A percentile compares a stretch with the other conserved stretches of the same genome.
phyloP scores from a whole-genome alignment of 371 early-diverging fungal genomes.

The Parasitella parasitica region DNA sequence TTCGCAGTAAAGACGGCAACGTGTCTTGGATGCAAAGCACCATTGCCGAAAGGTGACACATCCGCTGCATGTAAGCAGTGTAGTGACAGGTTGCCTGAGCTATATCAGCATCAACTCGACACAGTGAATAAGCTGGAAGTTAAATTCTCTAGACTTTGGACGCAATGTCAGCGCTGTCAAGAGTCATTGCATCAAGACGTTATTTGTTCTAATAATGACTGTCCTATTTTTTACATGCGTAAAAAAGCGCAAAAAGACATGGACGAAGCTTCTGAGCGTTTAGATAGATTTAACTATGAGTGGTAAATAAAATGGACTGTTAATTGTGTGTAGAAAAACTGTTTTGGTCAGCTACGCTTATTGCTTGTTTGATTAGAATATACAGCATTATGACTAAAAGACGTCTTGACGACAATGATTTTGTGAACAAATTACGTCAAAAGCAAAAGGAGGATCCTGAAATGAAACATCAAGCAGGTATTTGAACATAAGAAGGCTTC shows the following conservation, averaged over 20 bases:
- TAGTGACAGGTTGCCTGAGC: conserved; percentile 64
- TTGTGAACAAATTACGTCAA: conserved; percentile 21
- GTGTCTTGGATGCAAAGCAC: conserved; percentile 95
- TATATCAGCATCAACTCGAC: conserved; percentile 71
- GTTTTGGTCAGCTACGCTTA: neutral
- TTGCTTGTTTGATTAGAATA: neutral
- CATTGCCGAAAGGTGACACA: conserved; percentile 76
- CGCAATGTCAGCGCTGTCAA: conserved; percentile 99
- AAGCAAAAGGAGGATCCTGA: conserved; percentile 17
- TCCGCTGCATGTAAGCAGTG: conserved; percentile 85
- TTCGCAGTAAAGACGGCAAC: conserved; percentile 91
- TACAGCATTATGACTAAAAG: conserved; percentile 17
- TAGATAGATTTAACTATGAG: conserved; percentile 60
- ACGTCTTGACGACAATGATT: conserved; percentile 18
- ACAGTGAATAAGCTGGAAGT: conserved; percentile 74
- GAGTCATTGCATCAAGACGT: conserved; percentile 97
- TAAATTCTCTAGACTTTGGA: conserved; percentile 92
- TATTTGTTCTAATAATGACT: conserved; percentile 97
- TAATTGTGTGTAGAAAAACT: neutral
- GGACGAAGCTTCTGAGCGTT: conserved; percentile 63
- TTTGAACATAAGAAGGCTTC: neutral
- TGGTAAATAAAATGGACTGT: conserved; percentile 13
- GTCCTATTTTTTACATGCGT: conserved; percentile 99
- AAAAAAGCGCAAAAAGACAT: conserved; percentile 98
- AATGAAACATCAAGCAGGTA: conserved; percentile 17